Conservation (phyloP, 768 basidiomycete species). For the Podaxis sp. region DNA sequence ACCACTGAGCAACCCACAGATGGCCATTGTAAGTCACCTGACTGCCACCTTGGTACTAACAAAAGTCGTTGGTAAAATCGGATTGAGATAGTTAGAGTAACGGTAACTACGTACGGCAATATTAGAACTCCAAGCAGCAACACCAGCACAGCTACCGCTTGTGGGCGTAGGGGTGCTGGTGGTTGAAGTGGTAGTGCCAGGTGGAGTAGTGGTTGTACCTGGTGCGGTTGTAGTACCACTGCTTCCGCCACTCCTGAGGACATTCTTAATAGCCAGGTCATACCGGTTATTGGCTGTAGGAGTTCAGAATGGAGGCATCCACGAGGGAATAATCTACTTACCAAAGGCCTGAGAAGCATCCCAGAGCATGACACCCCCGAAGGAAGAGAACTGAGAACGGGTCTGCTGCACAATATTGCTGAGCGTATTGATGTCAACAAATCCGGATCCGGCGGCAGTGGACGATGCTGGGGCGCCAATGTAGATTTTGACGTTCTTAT, state of each 20-base stretch:
- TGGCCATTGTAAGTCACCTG: slow-evolving; percentile 36
- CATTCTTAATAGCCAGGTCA: slow-evolving; percentile 38
- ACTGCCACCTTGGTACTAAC: slow-evolving; percentile 39
- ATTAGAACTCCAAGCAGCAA: slow-evolving; percentile 34
- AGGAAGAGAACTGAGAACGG: slow-evolving; percentile 43
- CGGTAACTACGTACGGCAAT: slow-evolving; percentile 37
- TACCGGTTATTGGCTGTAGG: slow-evolving; percentile 33
- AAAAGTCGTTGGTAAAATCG: not conserved
- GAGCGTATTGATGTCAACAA: slow-evolving; percentile 39
- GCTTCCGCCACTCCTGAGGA: slow-evolving; percentile 24
- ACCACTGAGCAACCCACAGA: slow-evolving; percentile 47
- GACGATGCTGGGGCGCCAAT: slow-evolving; percentile 52
- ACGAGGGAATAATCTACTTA: slow-evolving; percentile 5
- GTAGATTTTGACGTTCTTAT: slow-evolving; percentile 49
- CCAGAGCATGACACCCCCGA: slow-evolving; percentile 48
- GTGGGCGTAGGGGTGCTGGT: slow-evolving; percentile 15
- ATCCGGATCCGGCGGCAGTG: slow-evolving; percentile 50
- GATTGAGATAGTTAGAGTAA: slow-evolving; percentile 26
- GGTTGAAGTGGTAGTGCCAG: slow-evolving; percentile 20
- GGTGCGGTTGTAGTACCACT: slow-evolving; percentile 10
- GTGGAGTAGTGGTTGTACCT: slow-evolving; percentile 14
- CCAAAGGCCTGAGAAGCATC: slow-evolving; percentile 36
- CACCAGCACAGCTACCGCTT: slow-evolving; percentile 33
- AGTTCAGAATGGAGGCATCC: not conserved
- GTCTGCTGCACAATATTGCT: slow-evolving; percentile 34